phyloP scores from a whole-genome alignment of 2,329 filamentous ascomycete genomes.

The Chalaropsis thielavioides region DNA sequence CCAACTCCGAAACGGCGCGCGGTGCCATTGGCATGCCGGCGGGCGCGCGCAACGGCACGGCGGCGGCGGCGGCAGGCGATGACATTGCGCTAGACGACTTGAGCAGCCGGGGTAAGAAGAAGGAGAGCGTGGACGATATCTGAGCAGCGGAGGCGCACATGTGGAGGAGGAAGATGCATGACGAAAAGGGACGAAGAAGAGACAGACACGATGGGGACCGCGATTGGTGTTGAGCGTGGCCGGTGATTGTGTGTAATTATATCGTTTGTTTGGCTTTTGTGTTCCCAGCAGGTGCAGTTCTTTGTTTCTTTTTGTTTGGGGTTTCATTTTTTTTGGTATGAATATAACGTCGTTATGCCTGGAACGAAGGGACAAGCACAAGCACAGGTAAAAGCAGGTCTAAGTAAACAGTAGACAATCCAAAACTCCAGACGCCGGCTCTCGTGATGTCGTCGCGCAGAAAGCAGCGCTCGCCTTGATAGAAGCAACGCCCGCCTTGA shows the following conservation, averaged over 20 bases:
- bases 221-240: background rate
- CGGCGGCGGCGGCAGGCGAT: slow-evolving; percentile 18
- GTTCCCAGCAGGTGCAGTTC: slow-evolving; percentile 1
- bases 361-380: background rate
- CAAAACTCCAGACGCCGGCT: slow-evolving; percentile 5
- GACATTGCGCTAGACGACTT: slow-evolving; percentile 44
- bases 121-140: slow-evolving; percentile 42
- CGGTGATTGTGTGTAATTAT: slow-evolving; percentile 11
- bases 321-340: background rate
- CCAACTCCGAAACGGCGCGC: slow-evolving; percentile 69
- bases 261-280: slow-evolving; percentile 2
- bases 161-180: too few species aligned
- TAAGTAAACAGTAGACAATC: background rate
- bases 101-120: slow-evolving; percentile 45
- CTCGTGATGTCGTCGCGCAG: background rate
- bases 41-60: slow-evolving; percentile 13
- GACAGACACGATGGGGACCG: background rate
- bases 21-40: slow-evolving; percentile 64
- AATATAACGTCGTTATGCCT: slow-evolving; percentile 5
- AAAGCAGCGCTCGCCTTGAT: background rate
- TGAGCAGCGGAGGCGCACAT: slow-evolving; percentile 22
- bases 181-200: background rate
- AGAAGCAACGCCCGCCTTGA: background rate
- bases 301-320: background rate
- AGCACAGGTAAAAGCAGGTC: background rate